Evolutionary conservation across 495 filamentous ascomycete genomes (phyloP).

Genomic region (Amniculicola lignicola): DNA sequence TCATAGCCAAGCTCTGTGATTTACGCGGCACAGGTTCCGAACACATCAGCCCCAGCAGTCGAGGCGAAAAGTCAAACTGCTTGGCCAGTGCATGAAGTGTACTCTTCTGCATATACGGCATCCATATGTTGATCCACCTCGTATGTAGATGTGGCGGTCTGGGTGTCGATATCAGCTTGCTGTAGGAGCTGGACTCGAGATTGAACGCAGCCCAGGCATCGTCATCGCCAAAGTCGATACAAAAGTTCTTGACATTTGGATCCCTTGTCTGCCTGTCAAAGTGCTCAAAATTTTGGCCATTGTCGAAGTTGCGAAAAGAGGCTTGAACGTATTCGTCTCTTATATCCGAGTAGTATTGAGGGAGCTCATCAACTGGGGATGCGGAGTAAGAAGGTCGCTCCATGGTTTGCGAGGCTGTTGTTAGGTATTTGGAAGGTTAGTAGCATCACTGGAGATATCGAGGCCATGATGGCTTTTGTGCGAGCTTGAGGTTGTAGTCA

Average conservation of each 20-base stretch:
- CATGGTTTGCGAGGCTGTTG: neutral
- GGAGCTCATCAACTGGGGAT: slow-evolving; percentile 12
- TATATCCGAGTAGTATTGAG: slow-evolving; percentile 27
- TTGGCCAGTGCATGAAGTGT: slow-evolving; percentile 53
- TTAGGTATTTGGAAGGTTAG: too few relatives aligned
- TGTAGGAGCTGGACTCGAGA: slow-evolving; percentile 48
- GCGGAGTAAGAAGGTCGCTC: slow-evolving; percentile 8
- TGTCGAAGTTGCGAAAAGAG: slow-evolving; percentile 26
- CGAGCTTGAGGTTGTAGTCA: too few relatives aligned
- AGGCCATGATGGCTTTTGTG: too few relatives aligned
- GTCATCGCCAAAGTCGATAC: slow-evolving; percentile 67
- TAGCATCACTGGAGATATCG: too few relatives aligned
- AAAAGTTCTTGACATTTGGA: slow-evolving; percentile 48
- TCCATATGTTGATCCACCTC: slow-evolving; percentile 80
- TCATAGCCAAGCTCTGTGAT: slow-evolving; percentile 14
- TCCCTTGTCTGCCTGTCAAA: slow-evolving; percentile 27
- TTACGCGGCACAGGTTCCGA: slow-evolving; percentile 48
- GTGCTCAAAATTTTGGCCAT: slow-evolving; percentile 22
- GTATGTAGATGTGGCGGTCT: slow-evolving; percentile 35
- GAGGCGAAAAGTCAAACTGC: slow-evolving; percentile 65
- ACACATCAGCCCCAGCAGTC: slow-evolving; percentile 64
- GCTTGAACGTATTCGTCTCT: slow-evolving; percentile 19
- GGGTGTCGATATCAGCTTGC: slow-evolving; percentile 34
- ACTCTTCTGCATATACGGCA: slow-evolving; percentile 58
- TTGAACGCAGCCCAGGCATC: slow-evolving; percentile 62